phyloP scores from a whole-genome alignment of 2,329 filamentous ascomycete genomes.

The Cercospora sesami region DNA sequence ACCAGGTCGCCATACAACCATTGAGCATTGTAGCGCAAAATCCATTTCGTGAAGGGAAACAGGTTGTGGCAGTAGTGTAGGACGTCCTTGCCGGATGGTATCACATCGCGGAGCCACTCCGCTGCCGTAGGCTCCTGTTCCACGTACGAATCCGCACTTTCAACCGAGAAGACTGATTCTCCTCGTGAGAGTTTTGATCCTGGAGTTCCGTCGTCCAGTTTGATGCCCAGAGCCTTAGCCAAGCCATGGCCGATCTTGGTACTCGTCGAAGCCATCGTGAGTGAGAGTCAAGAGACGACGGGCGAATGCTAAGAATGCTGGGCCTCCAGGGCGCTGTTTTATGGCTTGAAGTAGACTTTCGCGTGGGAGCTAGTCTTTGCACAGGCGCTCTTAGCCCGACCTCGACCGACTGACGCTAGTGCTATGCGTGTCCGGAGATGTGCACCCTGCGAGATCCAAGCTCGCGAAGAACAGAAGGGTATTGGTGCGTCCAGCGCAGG shows the following conservation, averaged over 20 bases:
- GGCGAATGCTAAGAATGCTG: slow-evolving; percentile 14
- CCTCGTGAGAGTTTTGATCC: slow-evolving; percentile 64
- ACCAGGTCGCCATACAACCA: slow-evolving; percentile 90
- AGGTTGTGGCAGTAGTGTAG: slow-evolving; percentile 65
- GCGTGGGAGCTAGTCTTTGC: slow-evolving; percentile 11
- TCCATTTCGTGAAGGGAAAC: slow-evolving; percentile 91
- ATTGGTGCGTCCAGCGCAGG: slow-evolving; percentile 14
- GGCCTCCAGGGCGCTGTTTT: slow-evolving; percentile 7
- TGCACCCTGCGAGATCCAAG: slow-evolving; percentile 13
- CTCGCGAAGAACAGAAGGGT: slow-evolving; percentile 5
- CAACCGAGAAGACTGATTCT: slow-evolving; percentile 75
- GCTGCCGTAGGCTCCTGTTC: slow-evolving; percentile 74
- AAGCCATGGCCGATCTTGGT: slow-evolving; percentile 69
- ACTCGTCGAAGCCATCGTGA: slow-evolving; percentile 36
- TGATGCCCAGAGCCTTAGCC: slow-evolving; percentile 80
- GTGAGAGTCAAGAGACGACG: slow-evolving; percentile 11
- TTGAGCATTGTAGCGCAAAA: slow-evolving; percentile 79
- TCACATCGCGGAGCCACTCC: slow-evolving; percentile 68
- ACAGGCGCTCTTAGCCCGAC: slow-evolving; percentile 3
- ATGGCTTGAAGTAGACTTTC: neutral
- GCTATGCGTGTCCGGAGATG: slow-evolving; percentile 10
- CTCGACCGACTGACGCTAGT: slow-evolving; percentile 11
- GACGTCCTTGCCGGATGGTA: slow-evolving; percentile 60
- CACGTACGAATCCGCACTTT: slow-evolving; percentile 74
- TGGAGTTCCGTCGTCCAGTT: slow-evolving; percentile 65